Evolutionary conservation across 208 protist genomes (phyloP).

Genomic region (Wallacemonas rigidus): DNA sequence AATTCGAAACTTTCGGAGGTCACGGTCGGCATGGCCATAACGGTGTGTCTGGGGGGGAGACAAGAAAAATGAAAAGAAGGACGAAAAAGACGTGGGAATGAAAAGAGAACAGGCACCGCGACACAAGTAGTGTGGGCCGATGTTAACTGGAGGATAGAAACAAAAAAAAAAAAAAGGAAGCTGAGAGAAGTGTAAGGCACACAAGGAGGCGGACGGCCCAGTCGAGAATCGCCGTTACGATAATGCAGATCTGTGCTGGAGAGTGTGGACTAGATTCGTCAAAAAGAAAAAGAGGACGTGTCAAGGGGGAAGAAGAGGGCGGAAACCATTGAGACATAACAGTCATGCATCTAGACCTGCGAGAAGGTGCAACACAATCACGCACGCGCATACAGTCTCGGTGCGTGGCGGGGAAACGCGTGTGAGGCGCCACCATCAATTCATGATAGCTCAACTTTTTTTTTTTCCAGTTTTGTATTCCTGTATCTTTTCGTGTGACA

Average conservation of each 20-base stretch:
- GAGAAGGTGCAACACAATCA: neutral
- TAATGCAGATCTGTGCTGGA: neutral
- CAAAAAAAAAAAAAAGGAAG: neutral
- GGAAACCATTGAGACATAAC: neutral
- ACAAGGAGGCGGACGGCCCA: too few relatives aligned
- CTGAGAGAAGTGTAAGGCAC: neutral
- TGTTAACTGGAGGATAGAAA: neutral
- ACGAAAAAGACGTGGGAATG: slow-evolving; percentile 13
- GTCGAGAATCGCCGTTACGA: too few relatives aligned
- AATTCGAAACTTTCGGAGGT: neutral
- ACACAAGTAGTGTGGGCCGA: neutral
- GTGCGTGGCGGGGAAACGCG: too few relatives aligned
- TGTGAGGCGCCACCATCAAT: too few relatives aligned
- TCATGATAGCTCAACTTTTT: too few relatives aligned
- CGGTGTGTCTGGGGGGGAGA: neutral
- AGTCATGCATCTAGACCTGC: neutral
- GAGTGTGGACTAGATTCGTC: neutral
- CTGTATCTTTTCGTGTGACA: too few relatives aligned
- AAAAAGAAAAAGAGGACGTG: neutral
- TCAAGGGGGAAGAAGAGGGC: neutral
- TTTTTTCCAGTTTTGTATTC: too few relatives aligned
- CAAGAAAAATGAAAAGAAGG: neutral
- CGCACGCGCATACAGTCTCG: too few relatives aligned
- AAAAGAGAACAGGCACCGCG: neutral
- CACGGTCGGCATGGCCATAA: neutral